These are phyloP conservation scores for Tolypocladium tropicale DNA, from an alignment of 2,329 filamentous ascomycete species.

Conservation along the genomic window DNA sequence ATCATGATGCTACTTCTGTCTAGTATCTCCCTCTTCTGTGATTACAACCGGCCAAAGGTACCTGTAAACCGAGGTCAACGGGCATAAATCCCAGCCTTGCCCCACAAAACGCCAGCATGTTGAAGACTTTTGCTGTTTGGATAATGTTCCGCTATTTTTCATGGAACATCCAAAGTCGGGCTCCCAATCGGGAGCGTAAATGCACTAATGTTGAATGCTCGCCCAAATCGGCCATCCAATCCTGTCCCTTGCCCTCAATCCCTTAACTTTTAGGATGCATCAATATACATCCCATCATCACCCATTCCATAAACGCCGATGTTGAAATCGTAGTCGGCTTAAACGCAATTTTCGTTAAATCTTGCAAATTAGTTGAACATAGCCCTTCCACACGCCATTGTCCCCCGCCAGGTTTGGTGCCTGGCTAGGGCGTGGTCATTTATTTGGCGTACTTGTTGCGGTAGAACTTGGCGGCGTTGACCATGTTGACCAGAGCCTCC, in stretches of 20 bases:
- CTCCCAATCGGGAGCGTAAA: constrained; percentile 23
- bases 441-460: constrained; percentile 75
- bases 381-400: constrained; percentile 4
- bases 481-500: constrained; percentile 91
- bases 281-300: constrained; percentile 23
- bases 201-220: constrained; percentile 30
- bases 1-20: constrained; percentile 4
- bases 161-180: constrained; percentile 13
- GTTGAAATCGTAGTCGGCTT: constrained; percentile 45
- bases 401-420: neutral
- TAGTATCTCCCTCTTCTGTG: constrained; percentile 2
- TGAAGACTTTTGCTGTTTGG: constrained; percentile 4
- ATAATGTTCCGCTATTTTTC: constrained; percentile 11
- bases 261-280: constrained; percentile 24
- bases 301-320: constrained; percentile 40
- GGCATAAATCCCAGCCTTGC: neutral
- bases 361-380: constrained; percentile 18
- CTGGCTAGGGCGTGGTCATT: constrained; percentile 8
- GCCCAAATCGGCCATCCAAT: constrained; percentile 16
- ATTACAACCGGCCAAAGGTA: constrained; percentile 1
- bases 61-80: neutral
- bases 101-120: constrained; percentile 9
- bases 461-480: constrained; percentile 96
- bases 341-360: constrained; percentile 24
- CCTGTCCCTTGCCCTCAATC: constrained; percentile 14